A percentile compares a stretch with the other conserved stretches of the same genome.
phyloP scores from a whole-genome alignment of 2,329 filamentous ascomycete species.

The Fusarium devonianum region DNA sequence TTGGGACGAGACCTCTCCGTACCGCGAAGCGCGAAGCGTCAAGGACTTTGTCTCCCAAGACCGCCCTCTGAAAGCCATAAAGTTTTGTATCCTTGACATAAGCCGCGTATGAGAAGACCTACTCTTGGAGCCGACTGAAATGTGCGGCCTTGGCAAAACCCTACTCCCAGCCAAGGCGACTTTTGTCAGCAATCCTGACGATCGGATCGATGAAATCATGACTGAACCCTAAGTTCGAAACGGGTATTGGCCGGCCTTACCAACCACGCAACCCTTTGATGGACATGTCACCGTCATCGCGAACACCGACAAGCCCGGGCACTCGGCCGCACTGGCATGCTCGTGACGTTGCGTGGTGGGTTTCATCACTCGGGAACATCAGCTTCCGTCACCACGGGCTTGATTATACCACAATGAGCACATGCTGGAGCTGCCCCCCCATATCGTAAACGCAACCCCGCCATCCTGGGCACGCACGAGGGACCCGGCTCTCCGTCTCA shows the following conservation, averaged over 20 bases:
- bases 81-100: too few relatives aligned
- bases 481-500: not conserved
- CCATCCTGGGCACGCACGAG: not conserved
- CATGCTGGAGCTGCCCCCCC: not conserved
- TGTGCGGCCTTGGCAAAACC: conserved; percentile 2
- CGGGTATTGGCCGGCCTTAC: conserved; percentile 13
- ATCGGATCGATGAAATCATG: conserved; percentile 22
- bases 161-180: not conserved
- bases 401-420: not conserved
- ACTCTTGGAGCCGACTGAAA: not conserved
- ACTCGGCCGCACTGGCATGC: conserved; percentile 6
- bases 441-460: not conserved
- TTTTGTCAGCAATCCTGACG: not conserved
- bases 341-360: conserved; percentile 18
- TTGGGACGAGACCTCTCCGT: conserved; percentile 2
- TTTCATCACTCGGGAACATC: conserved; percentile 14
- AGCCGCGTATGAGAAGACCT: too few relatives aligned
- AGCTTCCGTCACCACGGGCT: not conserved
- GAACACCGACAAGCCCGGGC: not conserved
- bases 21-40: conserved; percentile 11
- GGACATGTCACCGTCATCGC: conserved; percentile 4
- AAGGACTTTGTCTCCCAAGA: conserved; percentile 12
- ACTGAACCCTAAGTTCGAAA: conserved; percentile 14
- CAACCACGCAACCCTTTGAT: not conserved
- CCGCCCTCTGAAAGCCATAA: conserved; percentile 3